Conservation (phyloP, 495 filamentous ascomycete species). For the Melanomma pulvis-pyrius region DNA sequence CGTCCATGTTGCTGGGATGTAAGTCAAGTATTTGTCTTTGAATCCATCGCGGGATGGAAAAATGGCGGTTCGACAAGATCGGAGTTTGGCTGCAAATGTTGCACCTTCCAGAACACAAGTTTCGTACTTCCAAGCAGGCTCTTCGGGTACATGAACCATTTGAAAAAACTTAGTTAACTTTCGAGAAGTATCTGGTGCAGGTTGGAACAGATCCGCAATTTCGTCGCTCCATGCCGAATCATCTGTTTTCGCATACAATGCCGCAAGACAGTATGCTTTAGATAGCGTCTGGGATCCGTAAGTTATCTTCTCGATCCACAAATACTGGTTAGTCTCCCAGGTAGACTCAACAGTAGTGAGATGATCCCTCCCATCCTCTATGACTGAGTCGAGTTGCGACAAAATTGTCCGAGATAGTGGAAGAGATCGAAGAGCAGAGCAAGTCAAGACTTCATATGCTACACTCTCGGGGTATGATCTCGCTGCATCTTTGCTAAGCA, state of each 20-base stretch:
- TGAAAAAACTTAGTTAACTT: not conserved
- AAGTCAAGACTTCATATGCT: not conserved
- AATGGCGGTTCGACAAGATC: not conserved
- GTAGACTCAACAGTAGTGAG: not conserved
- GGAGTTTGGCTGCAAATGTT: not conserved
- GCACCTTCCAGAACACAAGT: not conserved
- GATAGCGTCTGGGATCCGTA: slow-evolving; percentile 10
- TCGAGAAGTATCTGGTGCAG: not conserved
- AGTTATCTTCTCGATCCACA: slow-evolving; percentile 28
- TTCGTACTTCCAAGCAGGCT: not conserved
- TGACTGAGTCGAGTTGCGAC: not conserved
- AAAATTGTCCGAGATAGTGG: not conserved
- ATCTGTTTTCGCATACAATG: not conserved
- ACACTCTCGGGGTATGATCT: not conserved
- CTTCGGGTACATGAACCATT: not conserved
- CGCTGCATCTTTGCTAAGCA: too few species aligned
- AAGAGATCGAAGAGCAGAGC: not conserved
- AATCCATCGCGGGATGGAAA: not conserved
- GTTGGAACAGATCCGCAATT: not conserved
- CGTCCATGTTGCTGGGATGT: slow-evolving; percentile 13
- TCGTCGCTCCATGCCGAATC: not conserved
- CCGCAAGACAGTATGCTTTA: slow-evolving; percentile 14
- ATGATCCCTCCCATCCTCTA: not conserved
- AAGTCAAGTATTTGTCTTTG: not conserved
- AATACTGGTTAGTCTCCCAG: not conserved